Evolutionary conservation across 2,329 filamentous ascomycete genomes (phyloP), one percentile per base, ranked within the genome.

Genomic region (Massarina eburnea): DNA sequence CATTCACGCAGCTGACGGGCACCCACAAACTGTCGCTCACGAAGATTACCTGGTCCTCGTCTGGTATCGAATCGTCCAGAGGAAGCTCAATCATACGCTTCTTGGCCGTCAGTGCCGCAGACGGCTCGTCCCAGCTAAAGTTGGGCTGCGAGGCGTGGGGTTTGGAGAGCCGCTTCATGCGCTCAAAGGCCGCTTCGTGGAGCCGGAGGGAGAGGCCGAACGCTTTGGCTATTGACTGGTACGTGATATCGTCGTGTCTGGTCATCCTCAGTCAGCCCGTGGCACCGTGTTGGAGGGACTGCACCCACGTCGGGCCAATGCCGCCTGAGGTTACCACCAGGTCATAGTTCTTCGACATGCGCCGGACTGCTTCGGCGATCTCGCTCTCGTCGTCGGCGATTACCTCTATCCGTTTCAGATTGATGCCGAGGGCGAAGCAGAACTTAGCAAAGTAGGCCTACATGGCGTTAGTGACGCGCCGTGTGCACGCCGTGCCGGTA

Each of bases 211-310:
- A 81, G 7, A 96, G 77, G 34, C 77, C 74, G 68, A 96, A 97
- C 7, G 91, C 94, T 67, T 90, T 91, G 54, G 89, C 91, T 67
- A 99, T 95, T 30, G 90, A 92, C 64, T 88, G 80, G 74, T 99
- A 99, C 20, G 94, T 97, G 58, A 97, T 97, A 67, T 99, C 94
- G 71, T 99, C 94, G 76, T 97, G 92, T 45, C 89, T 95, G 58
- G 19, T 18, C 3, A 52, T 32, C 39, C 33, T 44, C 33, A 42
- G 47, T 62, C 54, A 59, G 58, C 51, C 38, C 52, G 39, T 43
- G 40, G n/a, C n/a, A n/a, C n/a, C 43, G 19, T 26, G 43, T 21
- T 24, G 34, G n/a, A 40, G 24, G 32, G 22, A n/a, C 41, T 45
- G 52, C 46, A 71, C 85, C 76, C 74, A 92, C 88, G 92, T 97